A percentile compares a stretch with the other conserved stretches of the same genome.
phyloP scores from a whole-genome alignment of 345 rosid genomes.

The Lepidium africanum region DNA sequence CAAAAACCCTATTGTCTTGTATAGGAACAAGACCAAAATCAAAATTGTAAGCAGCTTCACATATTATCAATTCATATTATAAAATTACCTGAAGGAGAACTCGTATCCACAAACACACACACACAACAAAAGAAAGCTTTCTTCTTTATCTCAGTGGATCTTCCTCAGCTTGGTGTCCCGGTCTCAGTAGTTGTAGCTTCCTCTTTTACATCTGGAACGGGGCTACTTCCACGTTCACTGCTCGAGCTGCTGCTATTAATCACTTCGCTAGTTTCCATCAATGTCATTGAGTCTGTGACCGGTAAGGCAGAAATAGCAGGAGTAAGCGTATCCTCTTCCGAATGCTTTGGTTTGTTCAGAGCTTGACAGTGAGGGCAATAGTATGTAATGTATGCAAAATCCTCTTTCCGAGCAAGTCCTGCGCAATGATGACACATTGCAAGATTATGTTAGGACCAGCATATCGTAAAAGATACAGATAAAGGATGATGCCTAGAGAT shows the following conservation, averaged over 20 bases:
- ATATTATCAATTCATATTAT: not conserved
- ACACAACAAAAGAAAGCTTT: not conserved
- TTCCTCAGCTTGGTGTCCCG: slow-evolving; percentile 2
- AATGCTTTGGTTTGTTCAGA: slow-evolving; percentile 60
- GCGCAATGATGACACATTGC: slow-evolving; percentile 4
- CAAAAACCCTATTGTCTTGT: slow-evolving; percentile 4
- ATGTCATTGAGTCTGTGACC: slow-evolving; percentile 20
- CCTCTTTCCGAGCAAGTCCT: slow-evolving; percentile 92
- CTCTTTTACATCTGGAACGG: slow-evolving; percentile 10
- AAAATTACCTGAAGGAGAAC: slow-evolving; percentile 9
- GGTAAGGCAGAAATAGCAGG: slow-evolving; percentile 29
- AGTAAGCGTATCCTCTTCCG: slow-evolving; percentile 26
- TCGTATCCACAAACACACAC: slow-evolving; percentile 1
- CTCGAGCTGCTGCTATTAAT: slow-evolving; percentile 17
- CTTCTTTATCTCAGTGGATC: slow-evolving; percentile 3
- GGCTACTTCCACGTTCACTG: slow-evolving; percentile 25
- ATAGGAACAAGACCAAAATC: not conserved
- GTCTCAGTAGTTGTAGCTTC: slow-evolving; percentile 16
- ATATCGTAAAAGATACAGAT: not conserved
- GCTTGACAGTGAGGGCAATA: slow-evolving; percentile 90
- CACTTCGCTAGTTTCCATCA: slow-evolving; percentile 30
- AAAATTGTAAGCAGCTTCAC: slow-evolving; percentile 13
- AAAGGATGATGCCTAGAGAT: not conserved
- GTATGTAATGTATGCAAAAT: slow-evolving; percentile 65
- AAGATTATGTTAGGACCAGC: not conserved